These are phyloP conservation scores for Allomyces macrogynus DNA, from an alignment of 192 early-diverging fungal species.

Conservation along the genomic window DNA sequence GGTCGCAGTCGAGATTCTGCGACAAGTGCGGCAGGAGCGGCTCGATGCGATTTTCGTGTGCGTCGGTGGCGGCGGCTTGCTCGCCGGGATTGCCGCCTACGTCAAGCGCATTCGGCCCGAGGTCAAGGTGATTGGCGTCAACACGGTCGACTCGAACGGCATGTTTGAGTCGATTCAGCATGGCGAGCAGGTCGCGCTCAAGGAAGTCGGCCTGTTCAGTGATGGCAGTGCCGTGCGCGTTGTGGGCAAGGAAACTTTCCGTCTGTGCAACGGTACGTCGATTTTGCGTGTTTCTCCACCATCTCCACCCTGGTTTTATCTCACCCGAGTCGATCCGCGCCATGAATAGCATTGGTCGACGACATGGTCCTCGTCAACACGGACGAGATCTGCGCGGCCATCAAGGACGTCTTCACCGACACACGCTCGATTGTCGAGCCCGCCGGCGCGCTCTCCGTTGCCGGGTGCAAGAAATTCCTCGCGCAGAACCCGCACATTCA, in stretches of 20 bases:
- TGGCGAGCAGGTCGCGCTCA: constrained; percentile 40
- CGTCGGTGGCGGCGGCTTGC: constrained; percentile 85
- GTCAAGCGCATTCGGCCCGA: constrained; percentile 73
- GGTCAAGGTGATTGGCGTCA: constrained; percentile 85
- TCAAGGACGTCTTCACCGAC: constrained; percentile 70
- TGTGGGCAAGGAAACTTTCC: constrained; percentile 78
- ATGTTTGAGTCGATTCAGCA: constrained; percentile 59
- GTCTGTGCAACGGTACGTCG: constrained; percentile 30
- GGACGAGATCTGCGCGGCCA: constrained; percentile 89
- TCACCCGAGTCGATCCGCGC: not conserved
- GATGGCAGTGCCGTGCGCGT: constrained; percentile 86
- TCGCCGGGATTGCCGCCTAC: constrained; percentile 79
- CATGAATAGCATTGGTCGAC: constrained; percentile 44
- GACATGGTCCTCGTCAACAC: constrained; percentile 77
- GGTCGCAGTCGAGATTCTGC: constrained; percentile 70
- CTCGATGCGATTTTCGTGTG: constrained; percentile 81
- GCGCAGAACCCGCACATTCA: constrained; percentile 17
- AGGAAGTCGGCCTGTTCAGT: constrained; percentile 84
- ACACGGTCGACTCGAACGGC: constrained; percentile 73
- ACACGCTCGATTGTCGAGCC: constrained; percentile 89
- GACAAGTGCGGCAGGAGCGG: constrained; percentile 33
- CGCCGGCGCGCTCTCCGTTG: constrained; percentile 74
- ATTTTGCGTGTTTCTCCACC: too few species aligned
- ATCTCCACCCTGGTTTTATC: not conserved
- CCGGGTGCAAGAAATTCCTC: constrained; percentile 72